phyloP scores from a whole-genome alignment of 306 rosid species.

The Lathyrus sativus region DNA sequence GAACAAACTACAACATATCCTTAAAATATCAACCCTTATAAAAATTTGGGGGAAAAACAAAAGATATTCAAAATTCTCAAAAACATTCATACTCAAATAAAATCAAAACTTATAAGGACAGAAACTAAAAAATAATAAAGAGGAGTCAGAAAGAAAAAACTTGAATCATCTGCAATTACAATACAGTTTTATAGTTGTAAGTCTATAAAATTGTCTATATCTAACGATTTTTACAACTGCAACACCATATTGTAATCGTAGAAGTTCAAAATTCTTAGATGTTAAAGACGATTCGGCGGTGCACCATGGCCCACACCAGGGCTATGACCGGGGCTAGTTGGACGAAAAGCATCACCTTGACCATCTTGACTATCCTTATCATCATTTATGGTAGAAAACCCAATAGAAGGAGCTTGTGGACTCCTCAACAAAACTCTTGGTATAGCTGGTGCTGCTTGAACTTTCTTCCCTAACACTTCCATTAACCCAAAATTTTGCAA shows the following conservation, averaged over 20 bases:
- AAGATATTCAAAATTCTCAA: not conserved
- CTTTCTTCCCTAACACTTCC: slow-evolving; percentile 45
- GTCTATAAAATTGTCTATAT: not conserved
- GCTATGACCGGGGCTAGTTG: slow-evolving; percentile 62
- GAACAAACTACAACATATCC: not conserved
- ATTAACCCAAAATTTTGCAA: slow-evolving; percentile 33
- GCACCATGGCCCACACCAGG: slow-evolving; percentile 53
- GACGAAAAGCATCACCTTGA: slow-evolving; percentile 54
- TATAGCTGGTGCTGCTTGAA: slow-evolving; percentile 39
- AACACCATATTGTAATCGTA: not conserved
- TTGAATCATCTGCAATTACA: not conserved
- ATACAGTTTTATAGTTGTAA: not conserved
- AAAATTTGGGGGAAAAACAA: not conserved
- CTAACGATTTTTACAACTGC: not conserved
- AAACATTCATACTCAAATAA: not conserved
- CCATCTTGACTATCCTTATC: slow-evolving; percentile 18
- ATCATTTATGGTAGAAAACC: slow-evolving; percentile 40
- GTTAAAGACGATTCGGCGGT: slow-evolving; percentile 36
- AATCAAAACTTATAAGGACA: not conserved
- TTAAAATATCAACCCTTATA: not conserved
- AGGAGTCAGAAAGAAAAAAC: not conserved
- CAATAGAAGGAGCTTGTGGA: slow-evolving; percentile 44
- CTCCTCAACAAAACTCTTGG: slow-evolving; percentile 36
- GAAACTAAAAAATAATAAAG: not conserved
- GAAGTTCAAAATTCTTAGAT: not conserved